phyloP scores from a whole-genome alignment of 352 stramenopile genomes.

The Elongisporangium prolatum region DNA sequence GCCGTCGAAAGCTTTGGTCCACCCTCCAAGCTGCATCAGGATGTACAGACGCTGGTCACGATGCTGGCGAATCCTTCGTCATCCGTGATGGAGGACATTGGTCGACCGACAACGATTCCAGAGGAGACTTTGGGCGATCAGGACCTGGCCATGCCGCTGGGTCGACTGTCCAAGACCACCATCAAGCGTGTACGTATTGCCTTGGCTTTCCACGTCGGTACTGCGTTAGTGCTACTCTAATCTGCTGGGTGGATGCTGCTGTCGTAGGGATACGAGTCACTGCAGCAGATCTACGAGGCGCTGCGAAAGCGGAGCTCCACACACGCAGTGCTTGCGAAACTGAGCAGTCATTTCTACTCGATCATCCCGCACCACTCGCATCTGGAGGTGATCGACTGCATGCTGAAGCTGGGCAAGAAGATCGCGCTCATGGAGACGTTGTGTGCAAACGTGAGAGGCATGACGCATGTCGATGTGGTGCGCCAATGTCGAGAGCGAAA shows the following conservation, averaged over 20 bases:
- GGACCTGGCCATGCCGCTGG: conserved; percentile 44
- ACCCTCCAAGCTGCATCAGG: conserved; percentile 32
- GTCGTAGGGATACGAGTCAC: conserved; percentile 49
- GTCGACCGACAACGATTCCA: conserved; percentile 17
- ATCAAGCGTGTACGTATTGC: conserved; percentile 41
- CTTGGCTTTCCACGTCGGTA: conserved; percentile 1
- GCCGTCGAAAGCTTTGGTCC: conserved; percentile 16
- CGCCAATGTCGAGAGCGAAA: conserved; percentile 36
- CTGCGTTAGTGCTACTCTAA: neutral
- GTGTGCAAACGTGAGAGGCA: conserved; percentile 31
- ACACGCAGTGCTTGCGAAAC: conserved; percentile 26
- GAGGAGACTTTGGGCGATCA: conserved; percentile 34
- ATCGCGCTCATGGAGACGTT: conserved; percentile 54
- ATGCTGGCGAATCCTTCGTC: conserved; percentile 29
- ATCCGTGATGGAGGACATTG: conserved; percentile 27
- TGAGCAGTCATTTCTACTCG: conserved; percentile 70
- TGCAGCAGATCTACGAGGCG: conserved; percentile 59
- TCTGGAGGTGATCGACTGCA: conserved; percentile 57
- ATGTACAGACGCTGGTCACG: conserved; percentile 50
- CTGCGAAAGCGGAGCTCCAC: conserved; percentile 32
- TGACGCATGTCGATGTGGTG: conserved; percentile 31
- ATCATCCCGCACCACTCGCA: conserved; percentile 52
- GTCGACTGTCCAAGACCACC: conserved; percentile 46
- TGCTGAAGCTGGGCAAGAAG: conserved; percentile 61
- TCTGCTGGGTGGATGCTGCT: neutral